Conservation (phyloP, 2,329 filamentous ascomycete species). For the Clonostachys sp. region DNA sequence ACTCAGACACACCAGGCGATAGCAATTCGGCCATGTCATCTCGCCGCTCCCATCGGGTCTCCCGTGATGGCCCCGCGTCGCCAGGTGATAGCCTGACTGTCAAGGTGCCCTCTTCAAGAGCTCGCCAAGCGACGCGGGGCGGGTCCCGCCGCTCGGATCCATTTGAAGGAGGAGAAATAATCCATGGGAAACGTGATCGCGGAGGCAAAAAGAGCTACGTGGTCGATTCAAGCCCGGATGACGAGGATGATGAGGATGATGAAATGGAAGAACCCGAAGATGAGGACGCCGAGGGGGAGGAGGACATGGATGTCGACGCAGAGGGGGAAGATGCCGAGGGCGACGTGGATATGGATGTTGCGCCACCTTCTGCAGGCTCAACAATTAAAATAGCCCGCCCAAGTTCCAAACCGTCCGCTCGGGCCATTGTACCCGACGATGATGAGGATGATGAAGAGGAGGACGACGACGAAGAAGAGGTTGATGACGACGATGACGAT, state of each 20-base stretch:
- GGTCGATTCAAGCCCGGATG: constrained; percentile 49
- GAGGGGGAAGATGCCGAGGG: constrained; percentile 32
- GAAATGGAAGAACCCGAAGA: constrained; percentile 31
- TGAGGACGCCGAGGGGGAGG: constrained; percentile 24
- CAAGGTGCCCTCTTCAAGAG: constrained; percentile 31
- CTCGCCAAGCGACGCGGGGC: constrained; percentile 42
- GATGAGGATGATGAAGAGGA: background rate
- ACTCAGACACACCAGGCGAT: constrained; percentile 15
- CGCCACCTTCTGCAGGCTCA: constrained; percentile 19
- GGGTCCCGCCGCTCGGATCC: constrained; percentile 24
- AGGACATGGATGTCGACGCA: constrained; percentile 27
- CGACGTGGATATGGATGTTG: constrained; percentile 38
- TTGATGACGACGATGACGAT: constrained; percentile 46
- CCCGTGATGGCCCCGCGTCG: constrained; percentile 15
- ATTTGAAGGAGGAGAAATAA: constrained; percentile 40
- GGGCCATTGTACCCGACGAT: constrained; percentile 5
- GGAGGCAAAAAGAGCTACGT: constrained; percentile 56
- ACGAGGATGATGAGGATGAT: constrained; percentile 34
- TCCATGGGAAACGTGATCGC: constrained; percentile 46
- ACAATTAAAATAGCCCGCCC: constrained; percentile 40
- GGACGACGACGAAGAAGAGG: constrained; percentile 16
- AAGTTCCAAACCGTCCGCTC: constrained; percentile 13
- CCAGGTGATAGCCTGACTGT: constrained; percentile 29
- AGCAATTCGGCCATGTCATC: constrained; percentile 41
- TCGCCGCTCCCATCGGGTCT: constrained; percentile 43